Evolutionary conservation across 2,329 filamentous ascomycete genomes (phyloP).

Genomic region (Fusarium caatingaense): DNA sequence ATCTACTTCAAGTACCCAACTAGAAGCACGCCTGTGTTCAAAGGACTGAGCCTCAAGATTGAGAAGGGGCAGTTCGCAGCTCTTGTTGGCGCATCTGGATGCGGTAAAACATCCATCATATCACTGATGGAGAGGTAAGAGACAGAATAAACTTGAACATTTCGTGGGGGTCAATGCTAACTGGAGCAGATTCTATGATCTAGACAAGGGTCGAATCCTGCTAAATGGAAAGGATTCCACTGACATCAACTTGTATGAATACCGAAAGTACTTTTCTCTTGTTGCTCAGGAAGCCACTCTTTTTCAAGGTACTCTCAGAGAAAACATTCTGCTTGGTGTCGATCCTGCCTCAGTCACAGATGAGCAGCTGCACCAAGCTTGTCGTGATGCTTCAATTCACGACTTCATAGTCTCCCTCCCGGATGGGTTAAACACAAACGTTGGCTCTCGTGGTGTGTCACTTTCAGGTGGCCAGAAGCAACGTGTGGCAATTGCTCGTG

Average conservation of each 20-base stretch:
- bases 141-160: background rate
- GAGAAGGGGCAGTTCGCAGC: slow-evolving; percentile 77
- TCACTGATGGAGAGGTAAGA: slow-evolving; percentile 65
- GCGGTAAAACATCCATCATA: slow-evolving; percentile 79
- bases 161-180: slow-evolving; percentile 4
- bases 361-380: slow-evolving; percentile 63
- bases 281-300: slow-evolving; percentile 81
- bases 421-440: slow-evolving; percentile 73
- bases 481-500: slow-evolving; percentile 75
- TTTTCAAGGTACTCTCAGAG: slow-evolving; percentile 75
- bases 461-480: slow-evolving; percentile 80
- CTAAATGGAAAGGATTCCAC: slow-evolving; percentile 71
- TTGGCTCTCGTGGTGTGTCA: slow-evolving; percentile 74
- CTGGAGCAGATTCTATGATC: slow-evolving; percentile 72
- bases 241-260: slow-evolving; percentile 68
- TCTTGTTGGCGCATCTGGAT: slow-evolving; percentile 76
- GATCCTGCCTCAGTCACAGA: slow-evolving; percentile 63
- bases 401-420: slow-evolving; percentile 77
- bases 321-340: slow-evolving; percentile 77
- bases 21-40: slow-evolving; percentile 67
- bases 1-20: slow-evolving; percentile 71
- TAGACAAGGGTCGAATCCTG: slow-evolving; percentile 71
- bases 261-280: slow-evolving; percentile 73
- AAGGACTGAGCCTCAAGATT: slow-evolving; percentile 71
- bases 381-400: slow-evolving; percentile 73